Percentiles rank a stretch among this genome's conserved stretches.
Evolutionary conservation across 768 basidiomycete genomes (phyloP).

Genomic region (Roridomyces roridus): DNA sequence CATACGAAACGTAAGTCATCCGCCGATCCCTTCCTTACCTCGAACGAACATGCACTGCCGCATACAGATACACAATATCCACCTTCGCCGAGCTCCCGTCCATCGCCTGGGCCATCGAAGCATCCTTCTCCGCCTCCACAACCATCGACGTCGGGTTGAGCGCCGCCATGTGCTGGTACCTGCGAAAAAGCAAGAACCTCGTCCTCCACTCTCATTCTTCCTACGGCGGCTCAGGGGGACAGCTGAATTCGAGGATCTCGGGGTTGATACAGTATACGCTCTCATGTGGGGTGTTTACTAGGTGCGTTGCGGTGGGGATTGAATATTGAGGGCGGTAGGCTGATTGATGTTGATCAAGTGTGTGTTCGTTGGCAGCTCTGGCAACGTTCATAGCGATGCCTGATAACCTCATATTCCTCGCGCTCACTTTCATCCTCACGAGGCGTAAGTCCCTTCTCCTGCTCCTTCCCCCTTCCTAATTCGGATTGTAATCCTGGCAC

Average conservation of each 20-base stretch:
- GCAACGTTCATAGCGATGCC: conserved; percentile 53
- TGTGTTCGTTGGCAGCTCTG: conserved; percentile 50
- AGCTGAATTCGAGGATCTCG: background rate
- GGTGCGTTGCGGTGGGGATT: too few relatives aligned
- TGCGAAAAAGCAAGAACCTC: conserved; percentile 37
- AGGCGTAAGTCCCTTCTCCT: conserved; percentile 44
- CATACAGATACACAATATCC: conserved; percentile 42
- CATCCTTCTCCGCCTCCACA: conserved; percentile 48
- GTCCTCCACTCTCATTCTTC: too few relatives aligned
- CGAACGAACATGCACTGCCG: too few relatives aligned
- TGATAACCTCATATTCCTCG: conserved; percentile 49
- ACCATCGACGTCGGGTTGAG: conserved; percentile 51
- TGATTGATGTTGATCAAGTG: too few relatives aligned
- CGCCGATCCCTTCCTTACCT: too few relatives aligned
- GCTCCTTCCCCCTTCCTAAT: background rate
- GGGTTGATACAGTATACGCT: conserved; percentile 40
- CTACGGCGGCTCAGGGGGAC: too few relatives aligned
- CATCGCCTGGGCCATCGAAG: conserved; percentile 47
- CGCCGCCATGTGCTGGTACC: conserved; percentile 40
- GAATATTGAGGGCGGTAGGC: too few relatives aligned
- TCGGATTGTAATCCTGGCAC: background rate
- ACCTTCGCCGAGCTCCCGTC: background rate
- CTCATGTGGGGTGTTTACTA: conserved; percentile 26
- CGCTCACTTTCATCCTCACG: conserved; percentile 49
- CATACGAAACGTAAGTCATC: conserved; percentile 45